These are phyloP conservation scores for Haemoproteus tartakovskyi DNA, from an alignment of 169 alveolate species.

Conservation along the genomic window DNA sequence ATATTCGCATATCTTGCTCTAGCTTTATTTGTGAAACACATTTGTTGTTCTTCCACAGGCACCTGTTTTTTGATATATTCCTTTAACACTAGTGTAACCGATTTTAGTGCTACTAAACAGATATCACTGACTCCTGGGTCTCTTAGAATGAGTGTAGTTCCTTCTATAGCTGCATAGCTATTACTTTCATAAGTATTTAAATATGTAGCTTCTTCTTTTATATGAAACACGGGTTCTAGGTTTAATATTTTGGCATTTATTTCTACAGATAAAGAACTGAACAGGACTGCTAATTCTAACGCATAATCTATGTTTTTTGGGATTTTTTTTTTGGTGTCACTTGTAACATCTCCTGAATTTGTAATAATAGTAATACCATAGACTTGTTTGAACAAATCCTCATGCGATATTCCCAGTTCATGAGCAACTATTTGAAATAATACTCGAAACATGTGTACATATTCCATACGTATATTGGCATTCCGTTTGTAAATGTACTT, in stretches of 20 bases:
- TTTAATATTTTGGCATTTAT: constrained; percentile 23
- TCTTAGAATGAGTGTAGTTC: constrained; percentile 21
- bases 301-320: constrained; percentile 4
- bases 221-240: constrained; percentile 2
- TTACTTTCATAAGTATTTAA: not conserved
- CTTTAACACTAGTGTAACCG: constrained; percentile 22
- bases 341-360: too few relatives aligned
- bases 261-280: constrained; percentile 20
- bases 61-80: constrained; percentile 9
- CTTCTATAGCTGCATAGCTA: constrained; percentile 7
- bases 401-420: constrained; percentile 14
- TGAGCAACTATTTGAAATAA: constrained; percentile 9
- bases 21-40: constrained; percentile 10
- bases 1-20: constrained; percentile 29
- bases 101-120: constrained; percentile 24
- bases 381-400: constrained; percentile 31
- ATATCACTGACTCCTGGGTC: constrained; percentile 7
- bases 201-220: constrained; percentile 3
- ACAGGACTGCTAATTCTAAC: constrained; percentile 46
- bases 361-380: constrained; percentile 6
- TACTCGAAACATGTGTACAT: constrained; percentile 47
- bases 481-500: constrained; percentile 48
- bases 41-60: not conserved
- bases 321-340: not conserved
- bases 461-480: constrained; percentile 37